Conservation (phyloP, 2,329 filamentous ascomycete genomes). For the Phialocephala subalpina region DNA sequence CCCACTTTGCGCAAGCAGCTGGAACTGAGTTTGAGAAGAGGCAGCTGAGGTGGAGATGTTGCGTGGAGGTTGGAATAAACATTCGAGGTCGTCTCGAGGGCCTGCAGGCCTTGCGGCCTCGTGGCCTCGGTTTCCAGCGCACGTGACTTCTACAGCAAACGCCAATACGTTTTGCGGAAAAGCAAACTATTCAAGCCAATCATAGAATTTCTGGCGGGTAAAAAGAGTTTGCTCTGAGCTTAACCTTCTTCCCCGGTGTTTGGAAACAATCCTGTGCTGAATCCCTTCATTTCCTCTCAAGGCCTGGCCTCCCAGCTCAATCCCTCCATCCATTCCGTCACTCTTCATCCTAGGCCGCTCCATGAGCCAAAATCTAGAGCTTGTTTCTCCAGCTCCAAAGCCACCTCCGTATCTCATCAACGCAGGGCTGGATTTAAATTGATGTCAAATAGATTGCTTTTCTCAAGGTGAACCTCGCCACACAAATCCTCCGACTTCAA, state of each 20-base stretch:
- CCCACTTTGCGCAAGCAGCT: not conserved
- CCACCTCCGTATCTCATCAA: slow-evolving; percentile 11
- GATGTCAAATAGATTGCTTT: slow-evolving; percentile 14
- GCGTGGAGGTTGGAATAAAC: slow-evolving; percentile 8
- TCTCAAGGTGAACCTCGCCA: not conserved
- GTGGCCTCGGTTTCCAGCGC: not conserved
- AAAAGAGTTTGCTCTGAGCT: not conserved
- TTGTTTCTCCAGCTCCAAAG: slow-evolving; percentile 9
- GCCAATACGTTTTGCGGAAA: not conserved
- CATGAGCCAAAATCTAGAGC: not conserved
- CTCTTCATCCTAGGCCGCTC: not conserved
- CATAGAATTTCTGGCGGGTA: slow-evolving; percentile 1
- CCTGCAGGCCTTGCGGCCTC: not conserved
- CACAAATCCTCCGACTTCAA: not conserved
- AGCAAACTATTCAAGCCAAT: not conserved
- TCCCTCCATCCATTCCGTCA: not conserved
- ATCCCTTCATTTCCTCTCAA: not conserved
- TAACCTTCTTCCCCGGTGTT: not conserved
- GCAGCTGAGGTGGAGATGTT: not conserved
- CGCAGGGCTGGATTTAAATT: slow-evolving; percentile 20
- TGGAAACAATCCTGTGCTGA: not conserved
- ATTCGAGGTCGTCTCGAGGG: not conserved
- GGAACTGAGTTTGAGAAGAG: slow-evolving; percentile 1
- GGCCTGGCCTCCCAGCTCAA: not conserved
- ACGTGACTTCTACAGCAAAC: not conserved